Conservation (phyloP, 345 rosid genomes). For the Eucalyptus erythrocorys region DNA sequence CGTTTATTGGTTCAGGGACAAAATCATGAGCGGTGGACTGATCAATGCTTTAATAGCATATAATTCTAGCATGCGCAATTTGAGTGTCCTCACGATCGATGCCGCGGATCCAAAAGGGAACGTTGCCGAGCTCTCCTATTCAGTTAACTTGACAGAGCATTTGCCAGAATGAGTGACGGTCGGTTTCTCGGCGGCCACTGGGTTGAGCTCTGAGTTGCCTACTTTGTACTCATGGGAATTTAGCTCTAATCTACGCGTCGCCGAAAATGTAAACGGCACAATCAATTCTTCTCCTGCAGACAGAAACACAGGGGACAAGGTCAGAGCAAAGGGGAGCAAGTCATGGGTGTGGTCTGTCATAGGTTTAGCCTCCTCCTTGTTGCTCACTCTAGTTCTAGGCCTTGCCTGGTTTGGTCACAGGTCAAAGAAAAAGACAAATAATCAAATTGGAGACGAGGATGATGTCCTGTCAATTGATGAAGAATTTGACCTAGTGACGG, state of each 20-base stretch:
- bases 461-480: neutral
- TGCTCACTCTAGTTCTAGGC: neutral
- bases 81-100: neutral
- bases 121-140: neutral
- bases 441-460: neutral
- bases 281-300: neutral
- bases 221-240: conserved; percentile 1
- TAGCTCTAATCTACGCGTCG: neutral
- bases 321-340: neutral
- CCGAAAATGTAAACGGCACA: neutral
- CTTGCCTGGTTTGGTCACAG: neutral
- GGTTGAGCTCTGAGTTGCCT: neutral
- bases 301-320: neutral
- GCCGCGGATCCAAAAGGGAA: neutral
- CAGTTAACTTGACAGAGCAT: neutral
- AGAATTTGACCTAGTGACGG: neutral
- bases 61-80: neutral
- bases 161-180: conserved; percentile 4
- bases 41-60: neutral
- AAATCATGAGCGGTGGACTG: neutral
- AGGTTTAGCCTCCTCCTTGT: neutral
- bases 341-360: neutral
- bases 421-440: neutral
- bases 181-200: conserved; percentile 4
- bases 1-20: neutral